Percentiles rank a stretch among this genome's conserved stretches.
Evolutionary conservation across 768 basidiomycete species (phyloP).

Genomic region (Amanita exitialis): DNA sequence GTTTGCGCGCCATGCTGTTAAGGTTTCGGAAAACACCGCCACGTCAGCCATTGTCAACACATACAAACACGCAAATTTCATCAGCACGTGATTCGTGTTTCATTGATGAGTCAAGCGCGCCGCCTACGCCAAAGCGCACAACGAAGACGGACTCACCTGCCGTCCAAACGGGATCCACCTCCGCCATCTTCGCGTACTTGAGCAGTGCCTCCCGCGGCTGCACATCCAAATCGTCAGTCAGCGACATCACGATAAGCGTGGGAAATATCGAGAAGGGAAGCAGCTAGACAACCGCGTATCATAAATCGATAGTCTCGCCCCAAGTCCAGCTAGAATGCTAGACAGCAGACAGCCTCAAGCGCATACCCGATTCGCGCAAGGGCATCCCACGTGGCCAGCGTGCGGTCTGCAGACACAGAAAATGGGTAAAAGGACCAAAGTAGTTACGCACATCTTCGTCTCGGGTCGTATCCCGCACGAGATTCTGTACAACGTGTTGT

Average conservation of each 20-base stretch:
- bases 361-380: not conserved
- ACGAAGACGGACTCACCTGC: conserved; percentile 45
- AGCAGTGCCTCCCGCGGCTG: conserved; percentile 96
- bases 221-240: conserved; percentile 15
- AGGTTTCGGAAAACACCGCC: conserved; percentile 47
- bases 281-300: conserved; percentile 8
- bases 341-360: not conserved
- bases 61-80: conserved; percentile 26
- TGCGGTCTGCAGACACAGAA: conserved; percentile 6
- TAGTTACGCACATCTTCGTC: conserved; percentile 84
- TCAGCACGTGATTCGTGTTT: conserved; percentile 21
- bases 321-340: not conserved
- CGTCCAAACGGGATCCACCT: conserved; percentile 78
- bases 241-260: conserved; percentile 7
- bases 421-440: conserved; percentile 13
- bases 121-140: conserved; percentile 9
- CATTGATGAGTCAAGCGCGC: not conserved
- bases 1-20: conserved; percentile 75
- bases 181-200: conserved; percentile 75
- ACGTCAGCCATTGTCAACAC: conserved; percentile 46
- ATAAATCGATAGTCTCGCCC: not conserved
- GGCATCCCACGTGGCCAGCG: no score
- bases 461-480: conserved; percentile 84
- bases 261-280: conserved; percentile 6
- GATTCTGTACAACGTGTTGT: conserved; percentile 91